Evolutionary conservation across 2,329 filamentous ascomycete species (phyloP).

Genomic region (Myriosclerotinia scirpicola): DNA sequence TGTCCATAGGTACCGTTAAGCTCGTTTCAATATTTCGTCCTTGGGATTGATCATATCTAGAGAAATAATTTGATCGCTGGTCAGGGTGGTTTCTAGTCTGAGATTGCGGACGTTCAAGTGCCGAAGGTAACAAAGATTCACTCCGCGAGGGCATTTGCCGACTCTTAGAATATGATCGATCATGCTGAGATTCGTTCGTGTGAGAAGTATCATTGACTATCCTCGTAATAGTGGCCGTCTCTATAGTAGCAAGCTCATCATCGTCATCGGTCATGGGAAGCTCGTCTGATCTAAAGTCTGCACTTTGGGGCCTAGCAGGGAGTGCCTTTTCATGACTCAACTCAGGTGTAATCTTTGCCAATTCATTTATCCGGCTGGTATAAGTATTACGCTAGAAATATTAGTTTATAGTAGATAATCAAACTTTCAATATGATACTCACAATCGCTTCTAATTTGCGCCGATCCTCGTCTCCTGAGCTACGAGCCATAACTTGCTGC

Average conservation of each 20-base stretch:
- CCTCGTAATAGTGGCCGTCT: slow-evolving; percentile 54
- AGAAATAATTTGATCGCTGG: slow-evolving; percentile 22
- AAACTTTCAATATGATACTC: slow-evolving; percentile 46
- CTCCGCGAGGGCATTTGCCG: slow-evolving; percentile 39
- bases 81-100: slow-evolving; percentile 38
- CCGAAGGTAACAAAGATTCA: slow-evolving; percentile 41
- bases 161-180: slow-evolving; percentile 32
- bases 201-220: slow-evolving; percentile 47
- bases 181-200: slow-evolving; percentile 29
- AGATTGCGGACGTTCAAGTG: slow-evolving; percentile 36
- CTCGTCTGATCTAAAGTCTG: slow-evolving; percentile 49
- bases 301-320: slow-evolving; percentile 67
- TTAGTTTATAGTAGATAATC: slow-evolving; percentile 28
- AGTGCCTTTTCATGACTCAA: slow-evolving; percentile 68
- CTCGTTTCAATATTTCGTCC: slow-evolving; percentile 24
- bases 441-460: slow-evolving; percentile 92
- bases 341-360: slow-evolving; percentile 68
- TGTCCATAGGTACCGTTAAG: slow-evolving; percentile 54
- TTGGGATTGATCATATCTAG: slow-evolving; percentile 14
- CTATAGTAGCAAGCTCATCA: slow-evolving; percentile 49
- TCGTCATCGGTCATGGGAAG: slow-evolving; percentile 43
- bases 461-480: slow-evolving; percentile 80
- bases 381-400: slow-evolving; percentile 75
- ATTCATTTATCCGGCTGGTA: slow-evolving; percentile 81
- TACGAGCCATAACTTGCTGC: slow-evolving; percentile 83